A percentile compares a stretch with the other conserved stretches of the same genome.
These are phyloP conservation scores for Eucalyptus regnans DNA, from an alignment of 345 rosid species.

Conservation along the genomic window DNA sequence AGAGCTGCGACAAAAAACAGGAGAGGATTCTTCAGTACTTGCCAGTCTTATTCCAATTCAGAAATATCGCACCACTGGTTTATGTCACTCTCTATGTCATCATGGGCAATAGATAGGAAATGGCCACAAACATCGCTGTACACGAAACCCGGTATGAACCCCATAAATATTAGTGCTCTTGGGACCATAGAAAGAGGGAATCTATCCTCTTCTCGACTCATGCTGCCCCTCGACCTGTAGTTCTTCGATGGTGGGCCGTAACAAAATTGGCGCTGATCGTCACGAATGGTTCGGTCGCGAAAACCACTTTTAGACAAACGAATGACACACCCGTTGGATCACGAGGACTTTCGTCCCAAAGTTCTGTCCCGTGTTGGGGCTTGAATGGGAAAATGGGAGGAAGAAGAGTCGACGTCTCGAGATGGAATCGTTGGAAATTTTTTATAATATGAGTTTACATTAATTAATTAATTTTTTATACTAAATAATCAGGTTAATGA, in stretches of 20 bases:
- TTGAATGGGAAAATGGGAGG: too few relatives aligned
- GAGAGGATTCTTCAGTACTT: neutral
- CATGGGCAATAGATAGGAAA: neutral
- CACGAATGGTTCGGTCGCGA: neutral
- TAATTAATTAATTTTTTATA: too few relatives aligned
- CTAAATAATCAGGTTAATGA: too few relatives aligned
- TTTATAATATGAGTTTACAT: too few relatives aligned
- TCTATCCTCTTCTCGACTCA: too few relatives aligned
- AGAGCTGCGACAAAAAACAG: neutral
- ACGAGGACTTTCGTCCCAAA: neutral
- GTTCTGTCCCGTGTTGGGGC: neutral
- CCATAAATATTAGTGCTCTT: neutral
- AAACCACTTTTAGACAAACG: neutral
- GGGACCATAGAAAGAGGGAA: neutral
- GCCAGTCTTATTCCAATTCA: neutral
- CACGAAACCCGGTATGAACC: accelerated
- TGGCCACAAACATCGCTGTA: neutral
- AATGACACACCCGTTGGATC: neutral
- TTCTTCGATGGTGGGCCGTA: too few relatives aligned
- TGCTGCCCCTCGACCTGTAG: too few relatives aligned
- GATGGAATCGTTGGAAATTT: too few relatives aligned
- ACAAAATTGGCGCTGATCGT: too few relatives aligned
- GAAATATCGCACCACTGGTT: neutral
- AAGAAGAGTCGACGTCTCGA: too few relatives aligned
- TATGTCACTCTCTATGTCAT: neutral